Base-by-base conservation (phyloP, 1,284 basidiomycete genomes). In the Peniophora sp. region DNA sequence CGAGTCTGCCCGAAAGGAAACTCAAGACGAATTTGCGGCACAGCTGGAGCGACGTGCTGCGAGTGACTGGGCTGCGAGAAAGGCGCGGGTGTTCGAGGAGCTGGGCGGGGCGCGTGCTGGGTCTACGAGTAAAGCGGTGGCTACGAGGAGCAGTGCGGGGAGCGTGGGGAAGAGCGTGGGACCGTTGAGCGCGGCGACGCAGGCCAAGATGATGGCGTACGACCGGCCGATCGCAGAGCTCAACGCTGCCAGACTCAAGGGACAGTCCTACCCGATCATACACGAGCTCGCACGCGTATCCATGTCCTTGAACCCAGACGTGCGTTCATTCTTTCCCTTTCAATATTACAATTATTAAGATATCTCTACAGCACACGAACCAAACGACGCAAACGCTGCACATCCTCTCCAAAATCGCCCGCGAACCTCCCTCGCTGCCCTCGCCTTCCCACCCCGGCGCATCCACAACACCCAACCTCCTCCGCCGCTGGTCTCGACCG, bases 171-270 rank as follows among this genome's bases (percentile, higher is more conserved):
- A 32, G 27, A 32, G 27, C 27, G 27, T n/a, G n/a, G n/a, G 14
- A 22, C 36, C 16, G 32, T 25, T 54, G 6, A 38, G 48, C 27
- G 65, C 89, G 47, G 83, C 89, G 59, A 86, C 92, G 79, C 94
- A 96, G 68, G 85, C 79, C 65, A 92, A 92, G 69, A 95, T 96
- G 92, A 90, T 95, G 81, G 84, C 83, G n/a, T 97, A 96, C 65
- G 89, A 92, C 67, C 81, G 81, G 51, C 83, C 90, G 27, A 73
- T 96, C 41, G 69, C 77, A 16, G 81, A 88, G 32, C 68, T 93
- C 46, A 94, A 92, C 64, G 70, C 79, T 46, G 78, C 89, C 6
- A 73, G 91, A 45, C 71, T 86, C 14, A 78, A 83, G 16, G 85
- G 81, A 5, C 81, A 75, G 8, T 85, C 88, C 0, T 92, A 79